Percentiles rank a stretch among this genome's conserved stretches.
phyloP scores from a whole-genome alignment of 2,329 filamentous ascomycete genomes.

The Thielaviopsis cerberus region DNA sequence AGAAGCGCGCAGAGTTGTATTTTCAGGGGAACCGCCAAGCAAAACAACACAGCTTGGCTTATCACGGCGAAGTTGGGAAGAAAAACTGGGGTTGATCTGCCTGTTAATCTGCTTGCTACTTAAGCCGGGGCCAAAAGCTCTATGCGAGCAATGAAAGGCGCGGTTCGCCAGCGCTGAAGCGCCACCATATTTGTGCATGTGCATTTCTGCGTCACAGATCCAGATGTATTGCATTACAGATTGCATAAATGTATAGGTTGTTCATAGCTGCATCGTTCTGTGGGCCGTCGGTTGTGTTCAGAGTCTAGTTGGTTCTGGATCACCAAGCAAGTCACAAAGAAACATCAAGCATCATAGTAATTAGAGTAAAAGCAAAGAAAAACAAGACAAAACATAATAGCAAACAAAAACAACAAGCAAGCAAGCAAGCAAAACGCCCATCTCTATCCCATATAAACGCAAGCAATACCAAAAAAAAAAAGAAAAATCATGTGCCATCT shows the following conservation, averaged over 20 bases:
- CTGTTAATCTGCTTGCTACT: no score
- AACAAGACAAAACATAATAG: neutral
- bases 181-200: no score
- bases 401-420: neutral
- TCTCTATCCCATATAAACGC: constrained; percentile 5
- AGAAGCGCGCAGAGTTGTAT: neutral
- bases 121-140: no score
- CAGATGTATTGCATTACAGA: no score
- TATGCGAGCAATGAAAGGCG: no score
- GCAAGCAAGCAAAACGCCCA: neutral
- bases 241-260: no score
- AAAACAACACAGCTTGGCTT: neutral
- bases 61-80: no score
- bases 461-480: neutral
- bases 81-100: no score
- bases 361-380: neutral
- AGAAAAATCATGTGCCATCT: no score
- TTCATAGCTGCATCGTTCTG: neutral
- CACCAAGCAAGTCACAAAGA: neutral
- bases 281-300: neutral
- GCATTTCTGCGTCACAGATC: neutral
- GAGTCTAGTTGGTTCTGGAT: neutral
- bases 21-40: constrained; percentile 6
- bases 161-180: no score
- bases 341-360: neutral